Evolutionary conservation across 441 rosid genomes (phyloP).

Genomic region (Adansonia gregorii): DNA sequence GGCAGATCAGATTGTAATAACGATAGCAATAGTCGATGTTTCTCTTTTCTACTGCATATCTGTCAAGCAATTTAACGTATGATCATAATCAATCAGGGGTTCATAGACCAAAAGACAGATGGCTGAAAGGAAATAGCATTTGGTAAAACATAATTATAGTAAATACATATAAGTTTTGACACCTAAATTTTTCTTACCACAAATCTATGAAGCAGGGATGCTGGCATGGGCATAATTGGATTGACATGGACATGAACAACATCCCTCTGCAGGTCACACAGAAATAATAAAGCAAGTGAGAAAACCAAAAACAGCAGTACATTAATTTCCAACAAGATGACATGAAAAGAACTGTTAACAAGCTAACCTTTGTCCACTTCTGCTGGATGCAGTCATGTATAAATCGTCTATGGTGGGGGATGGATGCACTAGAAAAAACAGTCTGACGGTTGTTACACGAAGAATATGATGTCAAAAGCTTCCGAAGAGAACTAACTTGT

Average conservation of each 20-base stretch:
- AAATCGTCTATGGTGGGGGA: conserved; percentile 84
- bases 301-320: conserved; percentile 19
- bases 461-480: conserved; percentile 79
- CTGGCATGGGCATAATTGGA: conserved; percentile 75
- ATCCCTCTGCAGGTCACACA: conserved; percentile 52
- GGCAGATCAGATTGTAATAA: conserved; percentile 67
- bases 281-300: conserved; percentile 24
- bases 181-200: conserved; percentile 49
- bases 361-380: conserved; percentile 86
- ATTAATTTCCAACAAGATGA: conserved; percentile 13
- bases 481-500: conserved; percentile 73
- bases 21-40: conserved; percentile 58
- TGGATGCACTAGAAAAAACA: conserved; percentile 91
- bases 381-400: conserved; percentile 82
- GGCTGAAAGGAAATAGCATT: background rate
- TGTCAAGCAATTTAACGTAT: conserved; percentile 37
- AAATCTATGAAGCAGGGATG: conserved; percentile 69
- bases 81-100: conserved; percentile 11
- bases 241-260: conserved; percentile 78
- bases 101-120: background rate
- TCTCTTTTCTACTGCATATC: conserved; percentile 57
- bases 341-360: conserved; percentile 24
- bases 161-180: background rate
- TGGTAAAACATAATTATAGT: background rate
- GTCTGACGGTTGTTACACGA: conserved; percentile 75